Base-by-base conservation (phyloP, 495 filamentous ascomycete species). In the Talaromyces ruber region DNA sequence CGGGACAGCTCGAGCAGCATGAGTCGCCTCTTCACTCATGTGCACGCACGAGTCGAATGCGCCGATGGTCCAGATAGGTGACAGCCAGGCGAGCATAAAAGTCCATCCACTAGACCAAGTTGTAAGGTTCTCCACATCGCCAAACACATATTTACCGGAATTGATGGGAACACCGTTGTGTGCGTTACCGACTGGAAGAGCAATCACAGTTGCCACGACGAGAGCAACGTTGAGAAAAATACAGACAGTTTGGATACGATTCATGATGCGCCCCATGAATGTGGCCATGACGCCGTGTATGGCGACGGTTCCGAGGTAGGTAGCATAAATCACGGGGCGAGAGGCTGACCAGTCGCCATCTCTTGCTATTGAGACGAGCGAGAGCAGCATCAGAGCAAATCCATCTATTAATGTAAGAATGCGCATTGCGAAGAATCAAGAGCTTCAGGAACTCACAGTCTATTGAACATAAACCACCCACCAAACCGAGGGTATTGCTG, bases 41-140 rank as follows among this genome's bases (percentile, higher is more conserved):
- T 87, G 84, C 8, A 84, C 79, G 55, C 81, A 82, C 0, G 73
- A 76, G 66, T 82, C 78, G 37, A 82, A 81, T 0, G 70, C 78
- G 0, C 84, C 85, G 63, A 88, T 86, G 0, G 84, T 86, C 86
- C 86, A 89, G 56, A 89, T 88, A 0, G 86, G 85, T 14, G 72
- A 77, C 6, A 89, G 72, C 86, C 86, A 88, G 6, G 81, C 68
- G 26, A 89, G 67, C 74, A 89, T 87, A 64, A 88, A 89, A 0
- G 84, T 74, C 83, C 82, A 86, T 3, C 83, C 83, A 0, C 74
- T 73, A 0, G 83, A 81, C 82, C 86, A 88, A 2, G 80, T 77
- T 0, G 84, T 88, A 7, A 82, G 63, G 59, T 89, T 88, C 22
- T 79, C 72, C 0, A 75, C 62, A 4, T 73, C 59, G 0, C 73